Evolutionary conservation across 2,329 filamentous ascomycete genomes (phyloP).

Genomic region (Cordyceps militaris): DNA sequence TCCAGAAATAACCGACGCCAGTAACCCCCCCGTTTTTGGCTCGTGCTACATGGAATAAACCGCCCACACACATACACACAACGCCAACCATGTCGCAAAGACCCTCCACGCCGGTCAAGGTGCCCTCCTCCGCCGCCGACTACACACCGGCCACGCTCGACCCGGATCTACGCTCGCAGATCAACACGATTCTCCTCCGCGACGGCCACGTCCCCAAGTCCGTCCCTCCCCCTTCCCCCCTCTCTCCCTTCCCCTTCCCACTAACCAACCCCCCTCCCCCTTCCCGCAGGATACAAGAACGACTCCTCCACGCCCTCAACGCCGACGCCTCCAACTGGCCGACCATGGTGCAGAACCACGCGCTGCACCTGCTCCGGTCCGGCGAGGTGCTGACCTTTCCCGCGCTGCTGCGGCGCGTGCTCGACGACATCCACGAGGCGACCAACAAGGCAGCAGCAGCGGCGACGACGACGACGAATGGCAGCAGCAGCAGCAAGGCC

Average conservation of each 20-base stretch:
- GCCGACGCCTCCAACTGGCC: conserved; percentile 56
- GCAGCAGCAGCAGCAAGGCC: background rate
- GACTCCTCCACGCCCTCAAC: conserved; percentile 55
- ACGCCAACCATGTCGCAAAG: conserved; percentile 33
- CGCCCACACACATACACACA: background rate
- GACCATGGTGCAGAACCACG: conserved; percentile 51
- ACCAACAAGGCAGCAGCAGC: background rate
- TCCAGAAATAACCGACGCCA: too few species aligned
- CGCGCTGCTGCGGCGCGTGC: conserved; percentile 51
- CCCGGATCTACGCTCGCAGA: conserved; percentile 53
- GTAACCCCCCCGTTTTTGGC: background rate
- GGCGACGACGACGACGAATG: background rate
- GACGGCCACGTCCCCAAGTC: conserved; percentile 56
- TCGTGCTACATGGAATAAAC: background rate
- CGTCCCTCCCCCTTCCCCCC: conserved; percentile 14
- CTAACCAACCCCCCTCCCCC: background rate
- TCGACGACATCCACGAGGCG: conserved; percentile 52
- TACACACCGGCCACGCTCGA: conserved; percentile 56
- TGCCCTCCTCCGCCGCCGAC: conserved; percentile 50
- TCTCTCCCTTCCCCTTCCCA: background rate
- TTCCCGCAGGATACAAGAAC: conserved; percentile 52
- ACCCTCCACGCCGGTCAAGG: conserved; percentile 52
- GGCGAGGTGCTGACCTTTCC: conserved; percentile 55
- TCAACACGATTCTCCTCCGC: conserved; percentile 51
- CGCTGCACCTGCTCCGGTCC: conserved; percentile 51